phyloP scores from a whole-genome alignment of 345 rosid species.

The Arabis hirsuta region DNA sequence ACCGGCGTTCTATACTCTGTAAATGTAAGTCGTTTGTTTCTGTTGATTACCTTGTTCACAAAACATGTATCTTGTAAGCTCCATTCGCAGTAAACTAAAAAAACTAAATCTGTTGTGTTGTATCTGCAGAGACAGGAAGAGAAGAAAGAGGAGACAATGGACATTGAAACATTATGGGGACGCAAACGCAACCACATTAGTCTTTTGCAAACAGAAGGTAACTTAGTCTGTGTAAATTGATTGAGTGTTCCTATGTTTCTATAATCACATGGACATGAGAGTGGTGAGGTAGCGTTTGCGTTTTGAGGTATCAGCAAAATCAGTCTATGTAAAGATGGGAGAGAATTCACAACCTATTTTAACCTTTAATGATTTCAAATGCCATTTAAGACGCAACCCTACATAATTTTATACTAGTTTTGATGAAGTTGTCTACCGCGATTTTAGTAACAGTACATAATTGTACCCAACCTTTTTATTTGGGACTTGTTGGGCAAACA shows the following conservation, averaged over 20 bases:
- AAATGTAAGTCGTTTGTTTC: constrained; percentile 59
- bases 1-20: constrained; percentile 57
- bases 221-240: too few relatives aligned
- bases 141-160: background rate
- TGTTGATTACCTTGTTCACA: background rate
- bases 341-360: background rate
- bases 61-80: background rate
- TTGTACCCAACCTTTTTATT: constrained; percentile 3
- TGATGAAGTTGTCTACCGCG: background rate
- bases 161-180: constrained; percentile 20
- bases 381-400: constrained; percentile 20
- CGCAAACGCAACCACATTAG: constrained; percentile 17
- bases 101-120: background rate
- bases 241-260: background rate
- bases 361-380: constrained; percentile 21
- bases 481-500: background rate
- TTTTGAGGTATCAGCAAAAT: constrained; percentile 9
- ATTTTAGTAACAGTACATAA: background rate
- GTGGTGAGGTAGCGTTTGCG: constrained; percentile 33
- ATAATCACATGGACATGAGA: constrained; percentile 18
- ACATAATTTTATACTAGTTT: background rate
- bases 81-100: background rate
- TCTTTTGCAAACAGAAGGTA: background rate
- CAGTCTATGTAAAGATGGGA: constrained; percentile 29
- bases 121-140: constrained; percentile 32